Evolutionary conservation across 345 rosid species (phyloP).

Genomic region (Pistacia integerrima): DNA sequence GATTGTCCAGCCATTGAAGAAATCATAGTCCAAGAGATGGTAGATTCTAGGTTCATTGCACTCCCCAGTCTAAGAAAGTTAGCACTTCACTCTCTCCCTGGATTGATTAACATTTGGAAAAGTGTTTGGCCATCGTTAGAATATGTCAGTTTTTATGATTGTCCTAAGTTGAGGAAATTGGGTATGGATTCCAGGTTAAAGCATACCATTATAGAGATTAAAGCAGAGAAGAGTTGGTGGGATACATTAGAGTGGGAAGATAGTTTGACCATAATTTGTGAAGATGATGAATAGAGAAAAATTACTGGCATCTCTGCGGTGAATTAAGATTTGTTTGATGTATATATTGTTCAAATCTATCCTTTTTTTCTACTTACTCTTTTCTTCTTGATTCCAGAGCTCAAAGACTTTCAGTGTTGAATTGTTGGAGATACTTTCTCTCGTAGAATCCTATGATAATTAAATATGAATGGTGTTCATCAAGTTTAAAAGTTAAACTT

Average conservation of each 20-base stretch:
- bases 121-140: constrained; percentile 19
- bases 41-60: not conserved
- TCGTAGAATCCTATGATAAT: no score
- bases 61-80: constrained; percentile 16
- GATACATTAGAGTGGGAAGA: no score
- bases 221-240: no score
- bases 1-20: constrained; percentile 14
- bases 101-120: constrained; percentile 13
- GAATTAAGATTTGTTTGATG: no score
- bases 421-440: not conserved
- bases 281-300: no score
- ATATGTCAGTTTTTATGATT: constrained; percentile 16
- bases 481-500: no score
- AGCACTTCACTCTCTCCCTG: constrained; percentile 17
- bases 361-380: no score
- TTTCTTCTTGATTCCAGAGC: not conserved
- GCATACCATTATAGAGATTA: no score
- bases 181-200: not conserved
- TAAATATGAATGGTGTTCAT: no score
- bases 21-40: not conserved
- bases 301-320: no score
- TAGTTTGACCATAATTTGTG: no score
- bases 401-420: not conserved
- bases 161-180: constrained; percentile 18
- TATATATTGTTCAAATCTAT: no score